Conservation (phyloP, 1,139 yeast species). For the Debaryomyces sp. region DNA sequence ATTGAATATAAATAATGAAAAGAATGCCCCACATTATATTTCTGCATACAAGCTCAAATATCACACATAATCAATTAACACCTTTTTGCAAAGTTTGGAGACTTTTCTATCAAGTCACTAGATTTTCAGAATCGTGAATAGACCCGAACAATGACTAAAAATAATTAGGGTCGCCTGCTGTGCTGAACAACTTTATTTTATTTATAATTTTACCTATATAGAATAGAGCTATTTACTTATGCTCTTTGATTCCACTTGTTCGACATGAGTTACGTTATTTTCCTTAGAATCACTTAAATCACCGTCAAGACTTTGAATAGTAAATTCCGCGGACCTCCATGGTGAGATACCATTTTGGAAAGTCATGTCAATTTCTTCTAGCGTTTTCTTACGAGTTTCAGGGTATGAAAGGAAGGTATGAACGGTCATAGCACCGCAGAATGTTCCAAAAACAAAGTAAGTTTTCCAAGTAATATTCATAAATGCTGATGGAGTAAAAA, state of each 20-base stretch:
- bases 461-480: constrained; percentile 50
- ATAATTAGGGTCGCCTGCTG: too few species aligned
- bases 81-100: too few species aligned
- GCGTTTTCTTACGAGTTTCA: constrained; percentile 61
- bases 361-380: constrained; percentile 65
- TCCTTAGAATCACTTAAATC: background rate
- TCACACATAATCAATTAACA: too few species aligned
- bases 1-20: background rate
- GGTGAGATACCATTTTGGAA: constrained; percentile 62
- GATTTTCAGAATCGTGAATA: too few species aligned
- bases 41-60: background rate
- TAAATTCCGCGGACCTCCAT: constrained; percentile 45
- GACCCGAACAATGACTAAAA: too few species aligned
- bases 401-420: constrained; percentile 71
- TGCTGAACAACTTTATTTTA: too few species aligned
- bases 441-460: constrained; percentile 47
- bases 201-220: background rate
- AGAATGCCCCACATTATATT: background rate
- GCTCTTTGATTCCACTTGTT: background rate
- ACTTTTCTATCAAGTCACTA: too few species aligned
- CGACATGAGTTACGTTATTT: background rate
- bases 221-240: background rate
- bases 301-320: background rate
- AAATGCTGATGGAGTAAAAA: constrained; percentile 50
- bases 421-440: constrained; percentile 55